phyloP scores from a whole-genome alignment of 1,284 basidiomycete species.

The Ceratobasidium sp. region DNA sequence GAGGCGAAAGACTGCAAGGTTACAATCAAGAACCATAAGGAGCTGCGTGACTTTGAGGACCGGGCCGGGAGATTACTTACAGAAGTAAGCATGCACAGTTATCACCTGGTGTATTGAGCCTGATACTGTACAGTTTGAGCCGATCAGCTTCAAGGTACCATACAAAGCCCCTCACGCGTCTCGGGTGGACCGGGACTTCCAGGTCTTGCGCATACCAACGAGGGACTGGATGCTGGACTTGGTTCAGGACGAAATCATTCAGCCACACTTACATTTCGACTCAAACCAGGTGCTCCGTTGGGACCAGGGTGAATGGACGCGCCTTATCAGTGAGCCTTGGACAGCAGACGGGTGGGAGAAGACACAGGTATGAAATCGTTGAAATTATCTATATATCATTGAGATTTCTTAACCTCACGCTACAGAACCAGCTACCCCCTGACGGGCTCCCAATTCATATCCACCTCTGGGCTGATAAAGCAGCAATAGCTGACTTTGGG shows the following conservation, averaged over 20 bases:
- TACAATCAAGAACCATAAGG: neutral
- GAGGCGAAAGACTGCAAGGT: neutral
- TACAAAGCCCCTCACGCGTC: neutral
- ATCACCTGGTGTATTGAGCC: too few species aligned
- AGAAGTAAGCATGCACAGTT: neutral
- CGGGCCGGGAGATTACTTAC: neutral
- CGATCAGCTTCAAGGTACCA: neutral
- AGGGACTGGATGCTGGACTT: neutral
- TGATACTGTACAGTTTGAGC: neutral
- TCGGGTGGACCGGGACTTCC: neutral
- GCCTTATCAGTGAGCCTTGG: neutral
- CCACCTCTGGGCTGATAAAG: neutral
- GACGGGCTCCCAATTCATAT: neutral
- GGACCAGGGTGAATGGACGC: neutral
- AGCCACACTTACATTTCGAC: neutral
- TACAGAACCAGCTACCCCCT: neutral
- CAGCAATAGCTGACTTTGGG: neutral
- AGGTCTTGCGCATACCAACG: neutral
- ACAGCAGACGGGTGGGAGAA: neutral
- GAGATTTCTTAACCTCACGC: neutral
- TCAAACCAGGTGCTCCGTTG: neutral
- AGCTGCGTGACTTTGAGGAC: neutral
- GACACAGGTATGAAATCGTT: neutral
- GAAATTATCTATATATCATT: neutral
- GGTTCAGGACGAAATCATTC: neutral